phyloP scores from a whole-genome alignment of 345 rosid species.

The Moricandia moricandioides region DNA sequence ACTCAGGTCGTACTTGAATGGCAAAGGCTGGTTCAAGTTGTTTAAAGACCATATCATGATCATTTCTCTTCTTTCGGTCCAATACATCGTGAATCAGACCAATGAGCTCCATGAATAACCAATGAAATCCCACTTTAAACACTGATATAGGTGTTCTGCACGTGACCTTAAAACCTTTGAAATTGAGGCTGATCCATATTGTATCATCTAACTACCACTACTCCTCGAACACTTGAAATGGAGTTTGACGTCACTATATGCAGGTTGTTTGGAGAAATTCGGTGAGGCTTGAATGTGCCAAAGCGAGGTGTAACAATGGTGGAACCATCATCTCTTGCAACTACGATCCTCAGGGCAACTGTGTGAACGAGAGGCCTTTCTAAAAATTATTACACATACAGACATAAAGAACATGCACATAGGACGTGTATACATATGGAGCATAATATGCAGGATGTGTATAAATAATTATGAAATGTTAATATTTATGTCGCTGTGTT shows the following conservation, averaged over 20 bases:
- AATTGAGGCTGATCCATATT: too few species aligned
- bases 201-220: slow-evolving; percentile 30
- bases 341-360: slow-evolving; percentile 20
- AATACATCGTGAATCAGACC: too few species aligned
- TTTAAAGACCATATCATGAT: too few species aligned
- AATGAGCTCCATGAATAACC: too few species aligned
- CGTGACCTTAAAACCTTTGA: too few species aligned
- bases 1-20: too few species aligned
- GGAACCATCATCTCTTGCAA: slow-evolving; percentile 25
- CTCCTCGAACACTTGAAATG: slow-evolving; percentile 3
- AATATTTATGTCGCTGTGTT: not conserved
- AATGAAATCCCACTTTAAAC: too few species aligned
- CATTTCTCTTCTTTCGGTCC: too few species aligned
- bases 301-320: slow-evolving; percentile 25
- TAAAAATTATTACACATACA: not conserved
- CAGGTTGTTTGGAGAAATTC: slow-evolving; percentile 33
- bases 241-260: slow-evolving; percentile 26
- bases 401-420: not conserved
- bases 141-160: too few species aligned
- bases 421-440: not conserved
- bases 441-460: not conserved
- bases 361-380: slow-evolving; percentile 17
- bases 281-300: slow-evolving; percentile 27
- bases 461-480: not conserved
- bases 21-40: too few species aligned